phyloP scores from a whole-genome alignment of 805 yeast genomes.

The Yueomyces sp. region DNA sequence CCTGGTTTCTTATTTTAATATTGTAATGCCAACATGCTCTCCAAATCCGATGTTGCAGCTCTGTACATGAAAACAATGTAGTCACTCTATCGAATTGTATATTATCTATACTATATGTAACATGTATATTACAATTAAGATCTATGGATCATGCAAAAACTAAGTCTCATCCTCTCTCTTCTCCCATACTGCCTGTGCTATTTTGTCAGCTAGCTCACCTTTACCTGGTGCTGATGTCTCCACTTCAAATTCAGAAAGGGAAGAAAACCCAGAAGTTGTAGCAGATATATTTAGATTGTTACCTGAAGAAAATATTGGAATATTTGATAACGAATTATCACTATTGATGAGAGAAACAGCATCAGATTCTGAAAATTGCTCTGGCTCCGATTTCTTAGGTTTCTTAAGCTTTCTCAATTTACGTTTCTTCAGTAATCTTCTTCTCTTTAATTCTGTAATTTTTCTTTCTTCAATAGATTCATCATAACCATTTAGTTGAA shows the following conservation, averaged over 20 bases:
- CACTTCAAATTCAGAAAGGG: slow-evolving; percentile 17
- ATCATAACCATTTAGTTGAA: slow-evolving; percentile 3
- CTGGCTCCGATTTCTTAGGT: slow-evolving; percentile 2
- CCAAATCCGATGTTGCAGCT: no score
- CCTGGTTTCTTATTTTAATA: no score
- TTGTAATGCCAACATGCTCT: no score
- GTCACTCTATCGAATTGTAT: no score
- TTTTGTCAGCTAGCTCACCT: slow-evolving; percentile 5
- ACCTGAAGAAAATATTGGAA: slow-evolving; percentile 28
- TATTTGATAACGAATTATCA: slow-evolving; percentile 26
- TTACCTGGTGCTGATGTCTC: neutral
- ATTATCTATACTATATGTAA: no score
- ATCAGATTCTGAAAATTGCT: slow-evolving; percentile 30
- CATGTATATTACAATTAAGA: no score
- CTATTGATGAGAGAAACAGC: slow-evolving; percentile 28
- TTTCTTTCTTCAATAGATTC: slow-evolving; percentile 22
- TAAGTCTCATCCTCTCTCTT: neutral
- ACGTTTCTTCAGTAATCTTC: slow-evolving; percentile 22
- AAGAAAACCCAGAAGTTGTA: slow-evolving; percentile 16
- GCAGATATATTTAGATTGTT: slow-evolving; percentile 22
- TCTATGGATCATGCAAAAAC: no score
- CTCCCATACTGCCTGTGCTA: slow-evolving; percentile 14
- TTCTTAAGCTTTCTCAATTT: slow-evolving; percentile 4
- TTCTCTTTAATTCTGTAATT: slow-evolving; percentile 26
- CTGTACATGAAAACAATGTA: no score